Evolutionary conservation across 2,329 filamentous ascomycete species (phyloP).

Genomic region (Diaporthe vaccinii): DNA sequence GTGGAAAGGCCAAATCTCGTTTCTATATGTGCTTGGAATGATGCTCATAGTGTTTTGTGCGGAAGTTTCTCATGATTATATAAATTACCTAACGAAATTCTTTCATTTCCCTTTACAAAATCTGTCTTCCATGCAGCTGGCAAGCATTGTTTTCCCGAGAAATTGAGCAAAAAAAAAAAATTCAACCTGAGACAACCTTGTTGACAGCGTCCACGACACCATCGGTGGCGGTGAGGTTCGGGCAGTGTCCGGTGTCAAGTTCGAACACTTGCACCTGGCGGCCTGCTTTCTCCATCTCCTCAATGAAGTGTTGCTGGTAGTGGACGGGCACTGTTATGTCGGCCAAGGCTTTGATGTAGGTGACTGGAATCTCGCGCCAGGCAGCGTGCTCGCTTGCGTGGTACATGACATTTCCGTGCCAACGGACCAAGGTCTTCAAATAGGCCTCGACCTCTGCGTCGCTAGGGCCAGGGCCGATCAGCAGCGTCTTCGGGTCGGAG

Average conservation of each 20-base stretch:
- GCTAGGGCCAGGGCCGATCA: not conserved
- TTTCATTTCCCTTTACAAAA: not conserved
- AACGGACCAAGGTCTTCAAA: not conserved
- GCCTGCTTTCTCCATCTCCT: not conserved
- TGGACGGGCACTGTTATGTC: not conserved
- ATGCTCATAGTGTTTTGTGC: not conserved
- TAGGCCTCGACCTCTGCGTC: not conserved
- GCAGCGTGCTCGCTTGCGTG: not conserved
- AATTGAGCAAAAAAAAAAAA: not conserved
- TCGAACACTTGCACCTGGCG: slow-evolving; percentile 6
- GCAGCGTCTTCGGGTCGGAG: not conserved
- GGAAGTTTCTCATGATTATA: not conserved
- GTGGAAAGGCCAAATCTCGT: not conserved
- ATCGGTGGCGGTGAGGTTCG: not conserved
- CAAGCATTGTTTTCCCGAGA: not conserved
- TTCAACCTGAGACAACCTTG: not conserved
- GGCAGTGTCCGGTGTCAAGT: slow-evolving; percentile 9
- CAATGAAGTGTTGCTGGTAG: not conserved
- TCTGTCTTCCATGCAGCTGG: not conserved
- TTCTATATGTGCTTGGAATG: not conserved
- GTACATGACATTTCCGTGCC: slow-evolving; percentile 11
- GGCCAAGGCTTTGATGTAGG: not conserved
- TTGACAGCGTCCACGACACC: not conserved
- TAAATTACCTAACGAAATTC: too few species aligned
- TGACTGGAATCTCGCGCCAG: not conserved